phyloP scores from a whole-genome alignment of 495 filamentous ascomycete genomes.

The Usnea hakonensis region DNA sequence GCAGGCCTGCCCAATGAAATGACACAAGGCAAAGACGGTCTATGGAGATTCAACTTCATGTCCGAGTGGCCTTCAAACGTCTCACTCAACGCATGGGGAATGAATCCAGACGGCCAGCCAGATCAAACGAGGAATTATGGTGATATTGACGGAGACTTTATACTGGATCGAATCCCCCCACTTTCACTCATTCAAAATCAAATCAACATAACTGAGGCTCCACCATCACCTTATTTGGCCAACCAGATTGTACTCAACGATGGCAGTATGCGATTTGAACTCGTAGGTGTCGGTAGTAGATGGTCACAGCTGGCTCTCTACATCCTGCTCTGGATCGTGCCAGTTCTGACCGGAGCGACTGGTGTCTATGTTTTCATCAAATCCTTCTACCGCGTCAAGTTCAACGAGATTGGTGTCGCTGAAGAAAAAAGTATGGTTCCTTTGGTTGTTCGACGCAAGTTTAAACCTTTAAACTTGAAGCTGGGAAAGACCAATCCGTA shows the following conservation, averaged over 20 bases:
- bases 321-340: conserved; percentile 38
- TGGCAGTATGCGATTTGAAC: conserved; percentile 34
- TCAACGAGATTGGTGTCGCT: conserved; percentile 48
- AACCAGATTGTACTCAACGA: conserved; percentile 41
- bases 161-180: conserved; percentile 38
- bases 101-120: conserved; percentile 38
- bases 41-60: conserved; percentile 45
- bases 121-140: conserved; percentile 42
- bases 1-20: conserved; percentile 46
- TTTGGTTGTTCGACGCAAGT: conserved; percentile 29
- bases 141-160: conserved; percentile 39
- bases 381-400: conserved; percentile 45
- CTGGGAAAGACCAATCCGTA: conserved; percentile 28
- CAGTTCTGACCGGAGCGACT: conserved; percentile 33
- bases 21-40: conserved; percentile 36
- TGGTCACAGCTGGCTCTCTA: conserved; percentile 38
- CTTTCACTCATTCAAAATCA: conserved; percentile 35
- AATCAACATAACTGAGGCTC: conserved; percentile 40
- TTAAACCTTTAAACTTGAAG: conserved; percentile 25
- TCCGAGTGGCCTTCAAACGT: conserved; percentile 43
- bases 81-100: conserved; percentile 45
- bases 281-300: conserved; percentile 38
- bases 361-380: conserved; percentile 39
- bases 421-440: conserved; percentile 41
- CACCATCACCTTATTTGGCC: conserved; percentile 37